phyloP scores from a whole-genome alignment of 345 rosid genomes.

The Salix exigua region DNA sequence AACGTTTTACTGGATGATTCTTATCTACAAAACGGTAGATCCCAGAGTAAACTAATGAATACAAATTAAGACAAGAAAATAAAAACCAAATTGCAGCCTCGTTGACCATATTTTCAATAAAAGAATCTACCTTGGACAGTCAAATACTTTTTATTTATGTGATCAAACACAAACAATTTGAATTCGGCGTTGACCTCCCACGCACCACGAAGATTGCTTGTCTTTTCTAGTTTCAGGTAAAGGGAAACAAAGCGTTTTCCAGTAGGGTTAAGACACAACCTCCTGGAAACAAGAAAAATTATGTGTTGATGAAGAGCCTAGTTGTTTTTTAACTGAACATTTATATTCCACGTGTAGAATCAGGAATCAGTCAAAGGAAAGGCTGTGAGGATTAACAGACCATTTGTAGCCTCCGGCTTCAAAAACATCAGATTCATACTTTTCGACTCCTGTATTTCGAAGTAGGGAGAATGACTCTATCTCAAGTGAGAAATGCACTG shows the following conservation, averaged over 20 bases:
- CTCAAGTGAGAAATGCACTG: no score
- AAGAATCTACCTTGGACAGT: neutral
- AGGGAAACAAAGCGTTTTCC: slow-evolving; percentile 39
- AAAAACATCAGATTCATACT: neutral
- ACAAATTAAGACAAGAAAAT: no score
- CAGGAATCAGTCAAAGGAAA: neutral
- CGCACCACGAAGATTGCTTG: neutral
- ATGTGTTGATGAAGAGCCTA: neutral
- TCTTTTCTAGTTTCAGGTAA: neutral
- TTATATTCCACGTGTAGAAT: neutral
- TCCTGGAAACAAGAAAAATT: slow-evolving; percentile 18
- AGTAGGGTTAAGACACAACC: slow-evolving; percentile 27
- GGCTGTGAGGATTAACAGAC: neutral
- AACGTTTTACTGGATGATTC: neutral
- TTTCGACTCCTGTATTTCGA: no score
- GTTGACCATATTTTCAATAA: no score
- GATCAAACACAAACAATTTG: neutral
- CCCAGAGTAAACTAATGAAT: no score
- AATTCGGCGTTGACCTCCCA: neutral
- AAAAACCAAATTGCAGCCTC: no score
- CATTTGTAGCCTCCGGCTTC: neutral
- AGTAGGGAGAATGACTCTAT: no score
- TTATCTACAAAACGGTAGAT: neutral
- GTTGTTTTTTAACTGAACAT: neutral
- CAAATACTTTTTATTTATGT: neutral